phyloP scores from a whole-genome alignment of 2,329 filamentous ascomycete species.

The Arachnopeziza araneosa region DNA sequence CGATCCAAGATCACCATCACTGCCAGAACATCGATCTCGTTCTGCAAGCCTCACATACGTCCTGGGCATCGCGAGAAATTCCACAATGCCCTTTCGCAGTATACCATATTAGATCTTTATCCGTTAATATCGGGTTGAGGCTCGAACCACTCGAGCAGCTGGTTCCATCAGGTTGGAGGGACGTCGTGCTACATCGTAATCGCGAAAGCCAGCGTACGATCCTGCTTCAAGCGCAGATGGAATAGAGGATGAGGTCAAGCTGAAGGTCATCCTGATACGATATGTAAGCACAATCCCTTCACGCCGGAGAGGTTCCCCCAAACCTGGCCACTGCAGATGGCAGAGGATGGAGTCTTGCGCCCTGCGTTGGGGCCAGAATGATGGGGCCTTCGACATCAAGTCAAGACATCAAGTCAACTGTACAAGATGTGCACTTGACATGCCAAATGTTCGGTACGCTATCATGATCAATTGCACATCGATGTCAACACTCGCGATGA shows the following conservation, averaged over 20 bases:
- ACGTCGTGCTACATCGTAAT: slow-evolving; percentile 38
- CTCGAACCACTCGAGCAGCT: slow-evolving; percentile 34
- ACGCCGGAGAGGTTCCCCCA: not conserved
- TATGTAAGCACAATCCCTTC: not conserved
- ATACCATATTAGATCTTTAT: slow-evolving; percentile 46
- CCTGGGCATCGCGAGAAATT: slow-evolving; percentile 52
- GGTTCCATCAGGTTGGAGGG: slow-evolving; percentile 37
- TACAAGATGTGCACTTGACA: slow-evolving; percentile 44
- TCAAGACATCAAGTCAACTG: slow-evolving; percentile 45
- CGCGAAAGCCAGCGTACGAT: slow-evolving; percentile 37
- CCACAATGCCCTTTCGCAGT: slow-evolving; percentile 55
- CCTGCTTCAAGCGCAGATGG: slow-evolving; percentile 34
- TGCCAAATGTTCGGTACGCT: slow-evolving; percentile 32
- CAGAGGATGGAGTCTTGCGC: not conserved
- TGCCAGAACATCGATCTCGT: slow-evolving; percentile 49
- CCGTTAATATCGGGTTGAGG: slow-evolving; percentile 32
- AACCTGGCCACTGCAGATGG: not conserved
- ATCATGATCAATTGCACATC: slow-evolving; percentile 18
- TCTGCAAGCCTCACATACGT: slow-evolving; percentile 44
- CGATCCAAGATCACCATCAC: slow-evolving; percentile 58
- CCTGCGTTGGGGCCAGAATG: slow-evolving; percentile 42
- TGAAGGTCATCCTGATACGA: slow-evolving; percentile 41
- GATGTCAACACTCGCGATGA: slow-evolving; percentile 15
- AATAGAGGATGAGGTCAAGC: slow-evolving; percentile 41
- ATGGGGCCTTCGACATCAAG: slow-evolving; percentile 30